A percentile compares a stretch with the other conserved stretches of the same genome.
Conservation (phyloP, 805 yeast species). For the Kuraishia ogatae region DNA sequence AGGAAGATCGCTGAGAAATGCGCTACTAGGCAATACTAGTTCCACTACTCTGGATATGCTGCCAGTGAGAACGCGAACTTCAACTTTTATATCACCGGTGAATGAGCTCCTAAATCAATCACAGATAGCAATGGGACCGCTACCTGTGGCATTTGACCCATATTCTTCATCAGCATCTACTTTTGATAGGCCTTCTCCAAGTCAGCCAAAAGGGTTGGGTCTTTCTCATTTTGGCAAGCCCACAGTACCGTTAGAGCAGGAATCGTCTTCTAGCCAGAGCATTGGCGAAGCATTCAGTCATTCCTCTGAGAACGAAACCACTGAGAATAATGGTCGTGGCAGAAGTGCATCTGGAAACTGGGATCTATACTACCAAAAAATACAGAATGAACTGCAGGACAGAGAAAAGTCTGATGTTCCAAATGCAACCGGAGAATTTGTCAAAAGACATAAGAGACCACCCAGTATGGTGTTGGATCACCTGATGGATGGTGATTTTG, state of each 20-base stretch:
- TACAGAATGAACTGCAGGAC: neutral
- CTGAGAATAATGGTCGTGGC: neutral
- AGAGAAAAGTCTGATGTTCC: neutral
- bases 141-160: neutral
- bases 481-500: neutral
- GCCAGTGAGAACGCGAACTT: neutral
- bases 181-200: neutral
- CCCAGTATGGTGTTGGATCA: conserved; percentile 3
- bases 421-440: neutral
- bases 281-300: neutral
- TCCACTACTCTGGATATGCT: neutral
- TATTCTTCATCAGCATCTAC: neutral
- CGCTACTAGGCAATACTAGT: neutral
- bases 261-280: neutral
- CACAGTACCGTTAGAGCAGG: neutral
- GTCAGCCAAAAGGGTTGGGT: neutral
- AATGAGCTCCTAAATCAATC: neutral
- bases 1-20: conserved; percentile 1
- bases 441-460: neutral
- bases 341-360: neutral
- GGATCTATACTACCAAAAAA: neutral
- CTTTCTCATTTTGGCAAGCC: neutral
- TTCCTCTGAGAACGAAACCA: neutral
- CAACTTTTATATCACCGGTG: neutral
- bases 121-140: neutral